phyloP scores from a whole-genome alignment of 2,329 filamentous ascomycete species.

The Neonectria hederae region DNA sequence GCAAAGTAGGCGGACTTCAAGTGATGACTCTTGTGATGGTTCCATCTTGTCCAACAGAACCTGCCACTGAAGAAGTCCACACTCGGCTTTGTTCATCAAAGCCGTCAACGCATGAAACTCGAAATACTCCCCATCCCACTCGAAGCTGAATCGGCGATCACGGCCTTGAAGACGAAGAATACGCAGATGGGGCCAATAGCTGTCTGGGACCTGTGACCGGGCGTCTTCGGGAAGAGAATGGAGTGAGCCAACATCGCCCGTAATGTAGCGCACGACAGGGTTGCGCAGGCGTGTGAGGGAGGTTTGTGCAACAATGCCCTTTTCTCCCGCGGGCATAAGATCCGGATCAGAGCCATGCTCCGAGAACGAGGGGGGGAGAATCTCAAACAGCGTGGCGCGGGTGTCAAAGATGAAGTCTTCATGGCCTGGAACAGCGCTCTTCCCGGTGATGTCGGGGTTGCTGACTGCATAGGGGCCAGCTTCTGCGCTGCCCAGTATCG shows the following conservation, averaged over 20 bases:
- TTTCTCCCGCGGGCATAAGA: slow-evolving; percentile 44
- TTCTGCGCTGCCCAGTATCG: slow-evolving; percentile 54
- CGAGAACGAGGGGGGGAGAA: slow-evolving; percentile 41
- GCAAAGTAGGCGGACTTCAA: slow-evolving; percentile 44
- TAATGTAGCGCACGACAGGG: slow-evolving; percentile 55
- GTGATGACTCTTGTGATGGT: slow-evolving; percentile 34
- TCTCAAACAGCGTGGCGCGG: slow-evolving; percentile 49
- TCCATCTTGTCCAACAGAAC: slow-evolving; percentile 47
- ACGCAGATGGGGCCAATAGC: slow-evolving; percentile 40
- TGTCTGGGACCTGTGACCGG: slow-evolving; percentile 27
- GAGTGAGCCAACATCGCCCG: slow-evolving; percentile 54
- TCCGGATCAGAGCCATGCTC: slow-evolving; percentile 9
- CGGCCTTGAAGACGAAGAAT: slow-evolving; percentile 53
- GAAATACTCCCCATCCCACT: slow-evolving; percentile 51
- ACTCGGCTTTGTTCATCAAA: slow-evolving; percentile 37
- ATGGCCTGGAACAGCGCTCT: slow-evolving; percentile 9
- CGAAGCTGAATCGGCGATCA: slow-evolving; percentile 54
- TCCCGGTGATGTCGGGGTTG: slow-evolving; percentile 43
- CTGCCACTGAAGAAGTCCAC: slow-evolving; percentile 54
- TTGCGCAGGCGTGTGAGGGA: slow-evolving; percentile 53
- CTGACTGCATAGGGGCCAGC: slow-evolving; percentile 51
- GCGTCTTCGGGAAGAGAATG: slow-evolving; percentile 44
- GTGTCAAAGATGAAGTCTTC: slow-evolving; percentile 53
- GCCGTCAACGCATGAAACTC: slow-evolving; percentile 46
- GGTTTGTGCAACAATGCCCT: slow-evolving; percentile 53